A percentile compares a stretch with the other conserved stretches of the same genome.
Evolutionary conservation across 2,329 filamentous ascomycete species (phyloP).

Genomic region (Hymenoscyphus fructigenus): DNA sequence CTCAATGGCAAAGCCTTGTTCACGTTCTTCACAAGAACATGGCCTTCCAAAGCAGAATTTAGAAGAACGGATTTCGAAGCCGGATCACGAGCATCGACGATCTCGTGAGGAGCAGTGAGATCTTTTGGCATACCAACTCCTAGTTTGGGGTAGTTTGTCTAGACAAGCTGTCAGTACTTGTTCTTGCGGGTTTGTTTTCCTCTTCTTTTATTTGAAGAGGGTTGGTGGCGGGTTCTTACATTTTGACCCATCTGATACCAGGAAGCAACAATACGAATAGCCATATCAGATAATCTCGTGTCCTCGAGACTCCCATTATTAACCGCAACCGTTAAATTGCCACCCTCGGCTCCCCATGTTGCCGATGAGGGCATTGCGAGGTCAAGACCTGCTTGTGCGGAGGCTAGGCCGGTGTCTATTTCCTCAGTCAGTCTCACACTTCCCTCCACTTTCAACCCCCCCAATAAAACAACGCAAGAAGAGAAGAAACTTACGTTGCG

Average conservation of each 20-base stretch:
- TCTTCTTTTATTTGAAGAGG: no score
- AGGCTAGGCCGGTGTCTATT: conserved; percentile 66
- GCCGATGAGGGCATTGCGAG: conserved; percentile 41
- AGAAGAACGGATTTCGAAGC: conserved; percentile 49
- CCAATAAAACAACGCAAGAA: no score
- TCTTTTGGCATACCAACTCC: conserved; percentile 51
- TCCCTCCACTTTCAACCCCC: no score
- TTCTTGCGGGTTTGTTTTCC: no score
- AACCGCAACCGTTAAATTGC: conserved; percentile 52
- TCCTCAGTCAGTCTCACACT: neutral
- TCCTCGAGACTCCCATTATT: conserved; percentile 58
- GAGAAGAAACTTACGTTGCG: conserved; percentile 60
- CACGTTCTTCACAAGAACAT: conserved; percentile 62
- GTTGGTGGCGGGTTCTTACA: neutral
- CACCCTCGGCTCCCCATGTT: conserved; percentile 24
- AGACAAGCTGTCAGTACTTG: no score
- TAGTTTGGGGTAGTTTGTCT: conserved; percentile 29
- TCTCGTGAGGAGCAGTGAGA: conserved; percentile 49
- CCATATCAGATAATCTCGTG: conserved; percentile 61
- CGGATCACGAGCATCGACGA: conserved; percentile 55
- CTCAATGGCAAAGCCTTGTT: conserved; percentile 50
- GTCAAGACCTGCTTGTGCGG: conserved; percentile 78
- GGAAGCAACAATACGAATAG: conserved; percentile 53
- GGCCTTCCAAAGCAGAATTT: conserved; percentile 61
- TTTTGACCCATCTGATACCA: conserved; percentile 63